Base-by-base conservation (phyloP, 108 stramenopile genomes). In the Skeletonema menzelii region DNA sequence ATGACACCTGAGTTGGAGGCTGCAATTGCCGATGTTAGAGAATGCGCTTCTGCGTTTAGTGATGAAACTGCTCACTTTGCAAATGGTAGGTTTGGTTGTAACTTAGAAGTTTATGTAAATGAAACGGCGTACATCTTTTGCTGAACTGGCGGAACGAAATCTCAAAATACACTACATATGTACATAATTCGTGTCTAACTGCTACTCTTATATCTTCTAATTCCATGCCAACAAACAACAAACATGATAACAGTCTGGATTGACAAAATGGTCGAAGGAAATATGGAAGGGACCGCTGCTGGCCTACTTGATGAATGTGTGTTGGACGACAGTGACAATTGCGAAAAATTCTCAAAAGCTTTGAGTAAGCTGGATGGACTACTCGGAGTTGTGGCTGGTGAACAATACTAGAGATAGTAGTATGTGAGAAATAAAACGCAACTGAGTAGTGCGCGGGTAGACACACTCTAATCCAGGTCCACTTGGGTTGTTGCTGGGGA, bases 21-120 rank as follows among this genome's bases (percentile, higher is more conserved):
- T 15, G 82, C 82, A 3, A 76, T 83, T 57, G 63, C 74, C 12
- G 82, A 80, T 14, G 78, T 83, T 4, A 70, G 82, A 42, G 56
- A 74, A 57, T 14, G 78, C 12, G 82, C 82, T 14, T 57, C 82
- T n/a, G 74, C 69, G 5, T 83, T 83, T 56, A 75, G 78, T 27
- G 82, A 80, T n/a, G 74, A 83, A 19, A 83, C 82, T 32, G 79
- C 73, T 2, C 63, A 75, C 27, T 83, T 83, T 76, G 82, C 82
- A n/a, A 80, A 83, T 71, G 75, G 75, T 82, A 37, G 19, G 80
- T 82, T 8, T 14, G 19, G 0, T 17, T 40, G 30, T 19, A 19
- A 12, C 8, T 17, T 22, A n/a, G n/a, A n/a, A n/a, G n/a, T n/a
- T n/a, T n/a, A n/a, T n/a, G n/a, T n/a, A n/a, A n/a, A n/a, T n/a